These are phyloP conservation scores for Candida boleticola DNA, from an alignment of 805 yeast species.

Conservation along the genomic window DNA sequence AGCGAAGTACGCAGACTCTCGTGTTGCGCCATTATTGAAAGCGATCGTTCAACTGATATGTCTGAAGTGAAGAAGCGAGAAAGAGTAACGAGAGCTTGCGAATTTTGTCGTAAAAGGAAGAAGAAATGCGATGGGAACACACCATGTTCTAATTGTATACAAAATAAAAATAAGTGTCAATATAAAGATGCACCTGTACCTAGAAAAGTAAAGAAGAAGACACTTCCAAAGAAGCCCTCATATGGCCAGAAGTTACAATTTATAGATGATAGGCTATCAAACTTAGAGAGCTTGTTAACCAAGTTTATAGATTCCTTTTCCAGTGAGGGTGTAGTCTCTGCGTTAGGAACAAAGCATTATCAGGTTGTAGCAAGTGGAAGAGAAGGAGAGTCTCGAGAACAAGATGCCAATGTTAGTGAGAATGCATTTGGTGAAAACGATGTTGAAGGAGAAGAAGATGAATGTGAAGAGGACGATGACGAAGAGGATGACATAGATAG, in stretches of 20 bases:
- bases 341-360: background rate
- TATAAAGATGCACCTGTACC: constrained; percentile 15
- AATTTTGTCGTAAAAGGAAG: constrained; percentile 31
- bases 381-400: background rate
- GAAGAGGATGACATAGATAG: background rate
- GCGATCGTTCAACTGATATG: too few relatives aligned
- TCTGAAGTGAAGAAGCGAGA: constrained; percentile 15
- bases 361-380: background rate
- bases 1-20: too few relatives aligned
- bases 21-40: too few relatives aligned
- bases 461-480: background rate
- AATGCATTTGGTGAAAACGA: background rate
- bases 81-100: constrained; percentile 41
- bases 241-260: background rate
- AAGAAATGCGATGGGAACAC: constrained; percentile 29
- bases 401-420: too few relatives aligned
- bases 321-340: background rate
- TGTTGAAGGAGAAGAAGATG: constrained; percentile 1
- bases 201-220: background rate
- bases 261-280: constrained; percentile 1
- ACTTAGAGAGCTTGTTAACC: background rate
- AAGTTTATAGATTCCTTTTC: constrained; percentile 1
- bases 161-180: constrained; percentile 25
- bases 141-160: constrained; percentile 30
- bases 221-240: background rate